phyloP scores from a whole-genome alignment of 176 grass and related monocot genomes.

The Zea luxurians region DNA sequence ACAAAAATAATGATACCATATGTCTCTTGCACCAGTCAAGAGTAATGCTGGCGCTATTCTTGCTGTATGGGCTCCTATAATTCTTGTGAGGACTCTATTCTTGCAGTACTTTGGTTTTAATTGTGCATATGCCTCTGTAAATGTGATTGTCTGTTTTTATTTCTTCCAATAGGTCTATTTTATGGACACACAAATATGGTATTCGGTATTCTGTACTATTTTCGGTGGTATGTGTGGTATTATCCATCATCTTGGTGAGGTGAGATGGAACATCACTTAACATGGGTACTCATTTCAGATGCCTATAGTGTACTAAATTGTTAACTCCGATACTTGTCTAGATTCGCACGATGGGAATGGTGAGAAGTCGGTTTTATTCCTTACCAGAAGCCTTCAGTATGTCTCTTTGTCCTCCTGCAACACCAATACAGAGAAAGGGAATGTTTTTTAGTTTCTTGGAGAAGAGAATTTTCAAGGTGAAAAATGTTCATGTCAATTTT shows the following conservation, averaged over 20 bases:
- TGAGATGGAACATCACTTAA: slow-evolving; percentile 43
- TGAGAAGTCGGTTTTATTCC: slow-evolving; percentile 77
- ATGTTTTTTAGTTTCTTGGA: slow-evolving; percentile 65
- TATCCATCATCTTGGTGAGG: slow-evolving; percentile 94
- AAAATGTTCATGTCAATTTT: slow-evolving; percentile 27
- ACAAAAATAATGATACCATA: slow-evolving; percentile 14
- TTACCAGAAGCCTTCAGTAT: slow-evolving; percentile 81
- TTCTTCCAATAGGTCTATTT: slow-evolving; percentile 83
- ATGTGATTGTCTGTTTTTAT: not conserved
- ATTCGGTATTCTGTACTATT: slow-evolving; percentile 96
- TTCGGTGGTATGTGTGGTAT: slow-evolving; percentile 96
- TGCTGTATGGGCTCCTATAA: slow-evolving; percentile 80
- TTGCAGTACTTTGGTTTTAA: slow-evolving; percentile 8
- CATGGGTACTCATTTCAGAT: slow-evolving; percentile 19
- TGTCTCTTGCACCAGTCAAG: slow-evolving; percentile 62
- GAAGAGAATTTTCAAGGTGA: slow-evolving; percentile 86
- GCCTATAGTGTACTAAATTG: slow-evolving; percentile 20
- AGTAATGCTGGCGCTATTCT: slow-evolving; percentile 91
- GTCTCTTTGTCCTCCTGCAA: slow-evolving; percentile 72
- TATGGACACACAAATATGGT: slow-evolving; percentile 99
- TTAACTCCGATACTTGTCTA: slow-evolving; percentile 46
- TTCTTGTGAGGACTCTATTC: slow-evolving; percentile 70
- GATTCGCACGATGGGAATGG: slow-evolving; percentile 99
- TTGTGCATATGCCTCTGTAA: slow-evolving; percentile 31
- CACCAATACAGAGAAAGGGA: slow-evolving; percentile 57